Conservation (phyloP, 345 rosid species). For the Gossypium mustelinum region DNA sequence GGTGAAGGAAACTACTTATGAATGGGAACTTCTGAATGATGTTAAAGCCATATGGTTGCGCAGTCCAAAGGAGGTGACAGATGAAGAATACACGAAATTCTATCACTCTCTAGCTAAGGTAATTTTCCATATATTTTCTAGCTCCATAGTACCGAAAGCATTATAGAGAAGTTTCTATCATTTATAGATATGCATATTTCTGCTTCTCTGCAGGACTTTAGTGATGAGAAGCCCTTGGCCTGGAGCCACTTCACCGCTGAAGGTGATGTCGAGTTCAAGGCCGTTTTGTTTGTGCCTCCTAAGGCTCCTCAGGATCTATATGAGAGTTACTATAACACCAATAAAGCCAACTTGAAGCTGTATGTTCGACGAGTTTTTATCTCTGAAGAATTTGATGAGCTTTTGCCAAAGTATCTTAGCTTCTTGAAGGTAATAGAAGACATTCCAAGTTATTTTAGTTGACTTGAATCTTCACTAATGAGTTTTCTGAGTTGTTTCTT, state of each 20-base stretch:
- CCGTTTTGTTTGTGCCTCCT: slow-evolving; percentile 89
- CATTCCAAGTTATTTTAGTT: not conserved
- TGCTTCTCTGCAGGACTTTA: slow-evolving; percentile 59
- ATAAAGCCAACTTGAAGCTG: slow-evolving; percentile 83
- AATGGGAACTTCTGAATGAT: slow-evolving; percentile 95
- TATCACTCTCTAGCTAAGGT: slow-evolving; percentile 89
- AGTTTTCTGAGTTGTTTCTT: not conserved
- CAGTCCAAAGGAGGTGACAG: slow-evolving; percentile 91
- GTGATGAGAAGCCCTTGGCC: slow-evolving; percentile 78
- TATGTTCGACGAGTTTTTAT: slow-evolving; percentile 94
- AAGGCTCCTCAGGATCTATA: slow-evolving; percentile 92
- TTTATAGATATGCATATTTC: not conserved
- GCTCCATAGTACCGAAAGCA: not conserved
- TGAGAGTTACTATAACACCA: slow-evolving; percentile 84
- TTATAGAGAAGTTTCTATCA: not conserved
- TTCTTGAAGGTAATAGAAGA: slow-evolving; percentile 60
- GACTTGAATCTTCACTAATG: not conserved
- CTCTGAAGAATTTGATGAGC: slow-evolving; percentile 96
- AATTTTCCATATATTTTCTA: not conserved
- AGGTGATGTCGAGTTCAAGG: slow-evolving; percentile 98
- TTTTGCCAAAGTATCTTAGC: slow-evolving; percentile 87
- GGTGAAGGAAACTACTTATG: slow-evolving; percentile 68
- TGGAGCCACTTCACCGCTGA: slow-evolving; percentile 97
- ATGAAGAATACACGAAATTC: slow-evolving; percentile 87
- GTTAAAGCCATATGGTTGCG: slow-evolving; percentile 97